phyloP scores from a whole-genome alignment of 2,329 filamentous ascomycete species.

The Talaromyces piceae region DNA sequence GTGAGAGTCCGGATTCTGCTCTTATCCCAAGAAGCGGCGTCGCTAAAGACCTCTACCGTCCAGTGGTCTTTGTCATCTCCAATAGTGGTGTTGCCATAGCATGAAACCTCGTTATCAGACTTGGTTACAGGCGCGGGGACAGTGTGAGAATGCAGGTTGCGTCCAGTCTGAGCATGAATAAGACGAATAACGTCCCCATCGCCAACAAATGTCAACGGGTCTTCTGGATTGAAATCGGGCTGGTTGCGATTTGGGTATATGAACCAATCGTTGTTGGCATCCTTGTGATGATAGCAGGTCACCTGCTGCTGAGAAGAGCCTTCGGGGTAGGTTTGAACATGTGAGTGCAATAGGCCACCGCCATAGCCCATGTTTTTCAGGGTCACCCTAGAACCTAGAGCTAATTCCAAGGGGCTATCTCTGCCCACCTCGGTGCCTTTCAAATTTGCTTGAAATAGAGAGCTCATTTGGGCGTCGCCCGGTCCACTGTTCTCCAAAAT shows the following conservation, averaged over 20 bases:
- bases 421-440: constrained; percentile 88
- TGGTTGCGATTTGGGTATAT: constrained; percentile 88
- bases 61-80: constrained; percentile 98
- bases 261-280: constrained; percentile 99
- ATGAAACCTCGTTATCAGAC: constrained; percentile 84
- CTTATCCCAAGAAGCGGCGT: constrained; percentile 78
- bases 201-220: constrained; percentile 64
- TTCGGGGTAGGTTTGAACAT: constrained; percentile 92
- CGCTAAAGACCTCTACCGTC: constrained; percentile 83
- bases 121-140: constrained; percentile 86
- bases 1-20: constrained; percentile 85
- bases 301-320: constrained; percentile 92
- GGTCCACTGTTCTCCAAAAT: constrained; percentile 90
- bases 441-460: constrained; percentile 95
- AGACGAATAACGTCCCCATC: constrained; percentile 75
- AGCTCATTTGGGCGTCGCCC: constrained; percentile 99
- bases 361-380: constrained; percentile 99
- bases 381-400: constrained; percentile 79
- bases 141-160: constrained; percentile 92
- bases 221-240: constrained; percentile 62
- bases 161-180: constrained; percentile 90
- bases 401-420: constrained; percentile 88
- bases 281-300: constrained; percentile 99
- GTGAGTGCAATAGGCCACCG: constrained; percentile 89
- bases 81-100: constrained; percentile 89